These are phyloP conservation scores for Colletotrichum paranaense DNA, from an alignment of 2,329 filamentous ascomycete genomes.

Conservation along the genomic window DNA sequence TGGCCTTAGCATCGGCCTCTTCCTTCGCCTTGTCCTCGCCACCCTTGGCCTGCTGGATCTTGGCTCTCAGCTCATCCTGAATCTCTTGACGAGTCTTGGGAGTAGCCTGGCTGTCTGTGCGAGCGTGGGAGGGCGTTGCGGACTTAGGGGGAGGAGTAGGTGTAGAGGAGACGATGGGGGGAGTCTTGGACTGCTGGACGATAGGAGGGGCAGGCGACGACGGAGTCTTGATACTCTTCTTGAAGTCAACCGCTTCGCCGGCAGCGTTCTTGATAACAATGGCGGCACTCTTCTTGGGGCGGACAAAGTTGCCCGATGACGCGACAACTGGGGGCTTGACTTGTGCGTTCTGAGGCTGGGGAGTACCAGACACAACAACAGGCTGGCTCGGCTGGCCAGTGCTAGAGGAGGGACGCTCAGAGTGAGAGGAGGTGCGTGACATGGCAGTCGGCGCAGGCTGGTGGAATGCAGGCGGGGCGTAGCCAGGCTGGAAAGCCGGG, in stretches of 20 bases:
- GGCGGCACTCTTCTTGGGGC: slow-evolving; percentile 75
- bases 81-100: slow-evolving; percentile 85
- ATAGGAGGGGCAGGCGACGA: slow-evolving; percentile 64
- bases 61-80: slow-evolving; percentile 83
- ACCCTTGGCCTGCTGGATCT: slow-evolving; percentile 73
- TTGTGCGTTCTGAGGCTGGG: slow-evolving; percentile 73
- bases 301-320: slow-evolving; percentile 58
- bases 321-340: slow-evolving; percentile 55
- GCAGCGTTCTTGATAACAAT: slow-evolving; percentile 87
- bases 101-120: slow-evolving; percentile 75
- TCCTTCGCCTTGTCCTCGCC: slow-evolving; percentile 44
- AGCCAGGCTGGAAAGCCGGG: slow-evolving; percentile 59
- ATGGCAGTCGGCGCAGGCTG: slow-evolving; percentile 66
- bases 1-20: slow-evolving; percentile 51
- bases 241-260: slow-evolving; percentile 79
- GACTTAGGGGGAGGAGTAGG: slow-evolving; percentile 85
- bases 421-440: slow-evolving; percentile 86
- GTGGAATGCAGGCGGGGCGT: slow-evolving; percentile 52
- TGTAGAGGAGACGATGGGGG: slow-evolving; percentile 78
- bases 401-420: slow-evolving; percentile 74
- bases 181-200: slow-evolving; percentile 70
- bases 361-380: slow-evolving; percentile 69
- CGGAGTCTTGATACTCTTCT: slow-evolving; percentile 68
- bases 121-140: slow-evolving; percentile 74
- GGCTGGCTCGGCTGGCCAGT: slow-evolving; percentile 70